Evolutionary conservation across 2,329 filamentous ascomycete species (phyloP).

Genomic region (Claviceps fusiformis): DNA sequence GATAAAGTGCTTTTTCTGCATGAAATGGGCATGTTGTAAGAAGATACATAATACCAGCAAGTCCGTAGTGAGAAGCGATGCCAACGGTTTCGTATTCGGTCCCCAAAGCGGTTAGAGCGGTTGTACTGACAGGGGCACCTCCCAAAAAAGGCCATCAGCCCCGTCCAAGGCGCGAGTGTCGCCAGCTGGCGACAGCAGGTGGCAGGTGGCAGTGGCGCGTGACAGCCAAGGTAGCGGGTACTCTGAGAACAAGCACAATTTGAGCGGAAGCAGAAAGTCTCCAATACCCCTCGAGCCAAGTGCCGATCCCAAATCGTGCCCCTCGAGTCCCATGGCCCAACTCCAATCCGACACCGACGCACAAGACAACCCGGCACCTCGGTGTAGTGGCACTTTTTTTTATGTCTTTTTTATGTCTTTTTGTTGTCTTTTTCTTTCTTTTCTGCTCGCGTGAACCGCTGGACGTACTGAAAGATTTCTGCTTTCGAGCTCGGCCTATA

Average conservation of each 20-base stretch:
- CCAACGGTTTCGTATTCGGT: conserved; percentile 7
- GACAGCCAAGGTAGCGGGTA: not conserved
- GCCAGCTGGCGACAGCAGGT: not conserved
- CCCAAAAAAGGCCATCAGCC: not conserved
- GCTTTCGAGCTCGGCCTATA: not conserved
- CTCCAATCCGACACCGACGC: conserved; percentile 5
- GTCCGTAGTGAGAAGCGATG: too few species aligned
- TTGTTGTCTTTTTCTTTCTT: too few species aligned
- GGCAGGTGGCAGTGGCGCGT: too few species aligned
- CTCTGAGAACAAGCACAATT: not conserved
- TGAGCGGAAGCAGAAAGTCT: not conserved
- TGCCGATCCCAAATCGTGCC: too few species aligned
- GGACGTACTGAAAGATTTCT: not conserved
- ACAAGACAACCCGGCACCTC: not conserved
- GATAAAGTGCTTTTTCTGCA: not conserved
- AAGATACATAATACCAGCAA: too few species aligned
- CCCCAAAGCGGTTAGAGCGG: conserved; percentile 9
- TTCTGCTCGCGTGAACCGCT: not conserved
- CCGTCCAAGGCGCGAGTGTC: not conserved
- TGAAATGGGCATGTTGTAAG: not conserved
- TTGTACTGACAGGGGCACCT: not conserved
- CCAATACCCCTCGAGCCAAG: not conserved
- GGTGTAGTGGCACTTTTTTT: not conserved
- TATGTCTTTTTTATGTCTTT: too few species aligned
- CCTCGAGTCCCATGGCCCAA: not conserved